Base-by-base conservation (phyloP, 371 early-diverging fungal genomes). In the Mucor sp. region DNA sequence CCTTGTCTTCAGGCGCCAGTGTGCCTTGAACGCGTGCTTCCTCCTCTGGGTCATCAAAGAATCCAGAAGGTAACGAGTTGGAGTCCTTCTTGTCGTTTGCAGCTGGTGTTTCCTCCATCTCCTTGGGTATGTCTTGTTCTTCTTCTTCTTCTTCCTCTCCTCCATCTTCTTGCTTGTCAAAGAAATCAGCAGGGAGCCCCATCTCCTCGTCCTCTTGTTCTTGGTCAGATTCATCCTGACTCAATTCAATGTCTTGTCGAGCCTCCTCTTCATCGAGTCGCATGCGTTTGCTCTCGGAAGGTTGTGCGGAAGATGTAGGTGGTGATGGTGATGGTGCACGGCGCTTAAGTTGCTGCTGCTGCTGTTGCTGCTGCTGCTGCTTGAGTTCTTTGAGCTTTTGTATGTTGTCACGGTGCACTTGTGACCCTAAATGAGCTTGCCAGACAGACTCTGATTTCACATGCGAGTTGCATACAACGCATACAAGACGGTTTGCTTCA, bases 11-110 rank as follows among this genome's bases (percentile, higher is more conserved):
- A 19, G 77, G 75, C 32, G 72, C 44, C n/a, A 71, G 59, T 14
- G 53, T 48, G 15, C 76, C 75, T 41, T 77, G 72, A 14, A 68
- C 77, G 27, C 70, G 71, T n/a, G 84, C 82, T 56, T 84, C 84
- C 69, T 76, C 72, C 59, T 78, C 78, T 33, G 81, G 76, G 63
- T 80, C 72, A 58, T 83, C 84, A 71, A 83, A 83, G 44, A 83
- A 83, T 15, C 84, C 84, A 25, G 70, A 59, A 30, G 82, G 84
- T 12, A 81, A 39, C 12, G 68, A 61, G 15, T 41, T 41, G 17
- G 41, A 15, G 27, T 47, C 11, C 6, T n/a, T n/a, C 23, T 47
- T 21, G n/a, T 47, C 47, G 2, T 2, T 25, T 1, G 64, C 27
- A 23, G 28, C 33, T 12, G 47, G 56, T 23, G 63, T 27, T 44